Base-by-base conservation (phyloP, 2,329 filamentous ascomycete genomes). In the Chrysosporium queenslandicum region DNA sequence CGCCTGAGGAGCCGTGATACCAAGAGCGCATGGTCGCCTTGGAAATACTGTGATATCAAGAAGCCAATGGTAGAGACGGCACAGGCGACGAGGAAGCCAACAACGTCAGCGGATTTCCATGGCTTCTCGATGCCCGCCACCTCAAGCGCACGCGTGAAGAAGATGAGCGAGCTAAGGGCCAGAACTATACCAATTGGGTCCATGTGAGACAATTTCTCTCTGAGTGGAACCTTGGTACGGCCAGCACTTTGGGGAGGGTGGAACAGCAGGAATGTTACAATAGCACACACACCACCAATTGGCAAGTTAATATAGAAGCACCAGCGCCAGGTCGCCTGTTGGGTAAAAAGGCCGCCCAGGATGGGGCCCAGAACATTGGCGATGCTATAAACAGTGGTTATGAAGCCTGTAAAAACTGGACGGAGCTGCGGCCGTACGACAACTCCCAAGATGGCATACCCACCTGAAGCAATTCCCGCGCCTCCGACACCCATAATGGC, bases 261-360 rank as follows among this genome's bases (percentile, higher is more conserved):
- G 40, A 63, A 55, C 16, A 53, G 25, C 1, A 65, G 46, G 1
- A 61, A 42, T 0, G 58, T 50, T 62, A 71, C 57, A 58, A 77
- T 58, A 46, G 68, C 14, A 59, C 72, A 46, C 50, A 66, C 39
- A 12, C 68, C 54, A 6, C 65, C 41, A 18, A 45, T 30, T 6
- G 41, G 41, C 25, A 45, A 18, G 8, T 45, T 45, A 45, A 45
- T 25, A 20, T 39, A 39, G 36, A 39, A 39, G 36, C 36, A 39
- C 36, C 36, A 39, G 4, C 36, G 36, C 36, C 36, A 39, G 36
- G 50, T 46, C 7, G 50, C 77, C 18, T 72, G 73, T 43, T 81
- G 70, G 0, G 80, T 81, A 55, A 83, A 79, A 1, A 75, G 71
- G 29, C 81, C 81, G 45, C 81, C 77, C n/a, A 83, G 66, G 2